phyloP scores from a whole-genome alignment of 108 stramenopile species.

The Fistulifera solaris region DNA sequence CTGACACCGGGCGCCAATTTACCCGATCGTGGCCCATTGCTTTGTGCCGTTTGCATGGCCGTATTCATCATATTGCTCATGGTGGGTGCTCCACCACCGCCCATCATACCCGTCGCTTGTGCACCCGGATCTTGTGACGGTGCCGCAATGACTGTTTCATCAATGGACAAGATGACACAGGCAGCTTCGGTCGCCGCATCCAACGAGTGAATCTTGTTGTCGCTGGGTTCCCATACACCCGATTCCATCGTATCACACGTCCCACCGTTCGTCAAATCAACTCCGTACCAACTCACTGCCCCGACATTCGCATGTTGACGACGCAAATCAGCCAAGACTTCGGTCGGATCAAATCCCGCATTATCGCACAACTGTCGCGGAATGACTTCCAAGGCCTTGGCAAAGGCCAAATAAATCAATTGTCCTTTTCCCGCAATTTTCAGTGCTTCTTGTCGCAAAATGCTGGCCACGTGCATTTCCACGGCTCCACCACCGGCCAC shows the following conservation, averaged over 20 bases:
- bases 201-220: slow-evolving; percentile 93
- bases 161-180: slow-evolving; percentile 94
- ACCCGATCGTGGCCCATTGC: slow-evolving; percentile 72
- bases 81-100: slow-evolving; percentile 33
- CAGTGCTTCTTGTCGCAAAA: slow-evolving; percentile 70
- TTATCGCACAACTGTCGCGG: slow-evolving; percentile 97
- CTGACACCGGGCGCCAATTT: slow-evolving; percentile 77
- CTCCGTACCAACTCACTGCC: slow-evolving; percentile 91
- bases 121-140: slow-evolving; percentile 84
- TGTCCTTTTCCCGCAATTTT: slow-evolving; percentile 97
- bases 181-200: slow-evolving; percentile 95
- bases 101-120: slow-evolving; percentile 53
- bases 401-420: slow-evolving; percentile 82
- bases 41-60: slow-evolving; percentile 82
- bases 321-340: slow-evolving; percentile 90
- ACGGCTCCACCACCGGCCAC: slow-evolving; percentile 98
- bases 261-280: slow-evolving; percentile 89
- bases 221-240: slow-evolving; percentile 97
- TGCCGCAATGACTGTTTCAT: slow-evolving; percentile 98
- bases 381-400: slow-evolving; percentile 94
- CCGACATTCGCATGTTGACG: slow-evolving; percentile 69
- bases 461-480: slow-evolving; percentile 90
- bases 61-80: slow-evolving; percentile 76
- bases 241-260: slow-evolving; percentile 91
- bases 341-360: slow-evolving; percentile 96